phyloP scores from a whole-genome alignment of 1,139 yeast genomes.

The Pichia sp. region DNA sequence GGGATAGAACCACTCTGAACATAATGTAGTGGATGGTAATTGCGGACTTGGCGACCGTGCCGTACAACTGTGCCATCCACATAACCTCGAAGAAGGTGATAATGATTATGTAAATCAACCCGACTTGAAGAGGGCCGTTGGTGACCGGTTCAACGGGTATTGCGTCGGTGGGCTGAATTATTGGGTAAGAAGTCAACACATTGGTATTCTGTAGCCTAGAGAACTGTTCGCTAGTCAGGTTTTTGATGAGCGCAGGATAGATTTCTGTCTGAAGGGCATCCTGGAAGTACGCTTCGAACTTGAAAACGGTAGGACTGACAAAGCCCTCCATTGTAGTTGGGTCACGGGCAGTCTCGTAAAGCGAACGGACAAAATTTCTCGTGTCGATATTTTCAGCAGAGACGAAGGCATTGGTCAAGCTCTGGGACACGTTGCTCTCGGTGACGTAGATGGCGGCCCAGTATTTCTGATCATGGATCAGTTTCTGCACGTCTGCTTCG shows the following conservation, averaged over 20 bases:
- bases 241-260: conserved; percentile 32
- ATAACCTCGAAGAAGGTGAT: conserved; percentile 52
- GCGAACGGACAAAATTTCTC: conserved; percentile 33
- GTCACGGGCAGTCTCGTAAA: conserved; percentile 55
- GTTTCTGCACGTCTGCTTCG: conserved; percentile 34
- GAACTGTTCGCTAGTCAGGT: conserved; percentile 26
- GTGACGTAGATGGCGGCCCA: conserved; percentile 52
- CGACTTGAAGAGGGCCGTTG: conserved; percentile 69
- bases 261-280: conserved; percentile 26
- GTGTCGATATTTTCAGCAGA: conserved; percentile 30
- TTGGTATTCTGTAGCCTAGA: conserved; percentile 21
- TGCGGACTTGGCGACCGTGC: conserved; percentile 37
- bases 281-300: conserved; percentile 23
- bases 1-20: conserved; percentile 41
- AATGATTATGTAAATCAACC: conserved; percentile 69
- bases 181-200: conserved; percentile 36
- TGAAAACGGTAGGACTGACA: conserved; percentile 39
- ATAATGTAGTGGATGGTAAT: conserved; percentile 39
- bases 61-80: conserved; percentile 46
- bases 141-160: conserved; percentile 51
- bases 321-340: conserved; percentile 40
- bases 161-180: conserved; percentile 42
- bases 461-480: conserved; percentile 45
- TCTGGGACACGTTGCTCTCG: conserved; percentile 31
- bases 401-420: conserved; percentile 33